phyloP scores from a whole-genome alignment of 179 eudicot genomes.

The Carnegiea gigantea region DNA sequence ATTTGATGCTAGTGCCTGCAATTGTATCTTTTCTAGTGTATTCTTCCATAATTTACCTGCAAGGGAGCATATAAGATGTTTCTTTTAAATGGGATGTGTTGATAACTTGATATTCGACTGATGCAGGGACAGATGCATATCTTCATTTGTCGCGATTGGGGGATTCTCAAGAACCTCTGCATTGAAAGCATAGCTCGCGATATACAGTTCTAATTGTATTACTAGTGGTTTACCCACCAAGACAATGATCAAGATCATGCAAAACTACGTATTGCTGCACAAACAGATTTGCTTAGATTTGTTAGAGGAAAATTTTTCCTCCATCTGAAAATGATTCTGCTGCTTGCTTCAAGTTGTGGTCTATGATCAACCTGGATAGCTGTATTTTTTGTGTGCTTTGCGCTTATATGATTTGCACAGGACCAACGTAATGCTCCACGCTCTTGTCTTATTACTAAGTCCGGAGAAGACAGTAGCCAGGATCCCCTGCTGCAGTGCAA shows the following conservation, averaged over 20 bases:
- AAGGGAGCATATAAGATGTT: neutral
- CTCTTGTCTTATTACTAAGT: too few species aligned
- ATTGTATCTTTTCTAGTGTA: neutral
- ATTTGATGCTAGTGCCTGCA: too few species aligned
- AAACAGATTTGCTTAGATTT: constrained; percentile 13
- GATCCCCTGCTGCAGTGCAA: too few species aligned
- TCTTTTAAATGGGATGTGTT: neutral
- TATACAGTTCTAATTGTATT: neutral
- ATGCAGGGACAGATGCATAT: constrained; percentile 62
- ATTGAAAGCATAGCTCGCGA: constrained; percentile 29
- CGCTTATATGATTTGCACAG: neutral
- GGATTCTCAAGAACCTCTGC: constrained; percentile 67
- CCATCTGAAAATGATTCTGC: neutral
- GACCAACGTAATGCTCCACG: neutral
- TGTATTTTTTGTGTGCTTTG: neutral
- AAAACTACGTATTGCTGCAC: neutral
- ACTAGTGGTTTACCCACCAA: neutral
- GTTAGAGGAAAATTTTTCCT: neutral
- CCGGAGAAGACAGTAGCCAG: too few species aligned
- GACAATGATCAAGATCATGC: neutral
- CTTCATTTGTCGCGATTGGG: constrained; percentile 69
- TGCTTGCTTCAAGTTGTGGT: neutral
- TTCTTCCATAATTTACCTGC: neutral
- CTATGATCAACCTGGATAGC: neutral
- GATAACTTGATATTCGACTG: neutral